Base-by-base conservation (phyloP, 1,139 yeast species). In the Pichia inconspicua region DNA sequence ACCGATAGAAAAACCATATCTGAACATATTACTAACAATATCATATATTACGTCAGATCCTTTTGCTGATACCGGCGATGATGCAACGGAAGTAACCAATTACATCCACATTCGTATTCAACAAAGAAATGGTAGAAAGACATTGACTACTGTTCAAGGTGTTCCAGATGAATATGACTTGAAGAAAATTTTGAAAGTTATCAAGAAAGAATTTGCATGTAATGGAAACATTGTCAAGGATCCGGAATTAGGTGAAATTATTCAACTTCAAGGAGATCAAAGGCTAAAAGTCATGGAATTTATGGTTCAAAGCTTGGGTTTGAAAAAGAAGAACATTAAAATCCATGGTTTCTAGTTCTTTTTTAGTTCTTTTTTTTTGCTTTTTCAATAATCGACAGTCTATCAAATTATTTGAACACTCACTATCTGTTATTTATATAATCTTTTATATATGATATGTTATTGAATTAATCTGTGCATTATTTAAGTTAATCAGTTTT, bases 61-160 rank as follows among this genome's bases (percentile, higher is more conserved):
- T 60, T 92, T 92, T 83, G 97, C 97, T 82, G 98, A 92, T 73
- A 90, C 97, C 73, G 97, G 97, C 78, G 97, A 92, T 81, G 95
- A 94, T 74, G 97, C 90, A 71, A 86, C 95, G 63, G 94, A 90
- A 74, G 85, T 95, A 66, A 83, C 95, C 55, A 89, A 87, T 75
- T 88, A 89, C 74, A 87, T 92, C 70, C 98, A 90, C 73, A 89
- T 92, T 69, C 95, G 98, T 80, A 90, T 94, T 69, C 98, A 92
- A 74, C 98, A 92, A 76, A 94, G 98, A 80, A 92, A 92, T 77
- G 98, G 98, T 70, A 90, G 98, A 75, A 92, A 92, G 75, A 92
- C 98, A 58, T 81, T 92, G 70, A 92, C 98, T 59, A 92, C 98
- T 40, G 97, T 92, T 54, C 97, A 92, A 75, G 98, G 98, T 66